Percentiles rank a stretch among this genome's conserved stretches.
These are phyloP conservation scores for Zasmidium angulare DNA, from an alignment of 2,329 filamentous ascomycete genomes.

Conservation along the genomic window DNA sequence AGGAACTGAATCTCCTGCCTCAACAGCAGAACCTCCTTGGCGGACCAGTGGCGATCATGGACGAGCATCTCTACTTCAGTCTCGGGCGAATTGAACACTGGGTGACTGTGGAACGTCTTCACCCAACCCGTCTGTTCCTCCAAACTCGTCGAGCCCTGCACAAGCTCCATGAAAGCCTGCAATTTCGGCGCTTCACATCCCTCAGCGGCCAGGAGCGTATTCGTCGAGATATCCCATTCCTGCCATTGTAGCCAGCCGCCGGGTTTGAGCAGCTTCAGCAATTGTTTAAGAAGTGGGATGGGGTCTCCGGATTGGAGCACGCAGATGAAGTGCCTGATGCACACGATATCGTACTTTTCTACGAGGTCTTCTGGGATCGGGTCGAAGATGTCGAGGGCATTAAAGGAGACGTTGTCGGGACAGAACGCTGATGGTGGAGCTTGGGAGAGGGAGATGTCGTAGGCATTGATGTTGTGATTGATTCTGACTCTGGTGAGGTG, in stretches of 20 bases:
- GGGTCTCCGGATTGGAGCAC: constrained; percentile 22
- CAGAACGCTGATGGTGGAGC: constrained; percentile 17
- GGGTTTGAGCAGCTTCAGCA: constrained; percentile 23
- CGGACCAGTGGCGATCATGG: constrained; percentile 13
- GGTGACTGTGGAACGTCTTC: not conserved
- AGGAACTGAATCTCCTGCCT: constrained; percentile 21
- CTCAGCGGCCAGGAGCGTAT: constrained; percentile 10
- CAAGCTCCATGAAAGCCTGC: not conserved
- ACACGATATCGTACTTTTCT: constrained; percentile 23
- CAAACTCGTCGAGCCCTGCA: constrained; percentile 11
- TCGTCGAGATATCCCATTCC: constrained; percentile 17
- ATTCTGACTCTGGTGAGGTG: not conserved
- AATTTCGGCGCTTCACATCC: constrained; percentile 5
- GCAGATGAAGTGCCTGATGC: constrained; percentile 23
- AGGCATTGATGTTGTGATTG: constrained; percentile 20
- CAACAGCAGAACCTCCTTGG: constrained; percentile 8
- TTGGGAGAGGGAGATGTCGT: constrained; percentile 24
- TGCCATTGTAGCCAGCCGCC: constrained; percentile 28
- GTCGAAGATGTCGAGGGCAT: constrained; percentile 19
- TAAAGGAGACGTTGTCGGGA: constrained; percentile 21
- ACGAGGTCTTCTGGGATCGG: constrained; percentile 7
- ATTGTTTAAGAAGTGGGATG: constrained; percentile 16
- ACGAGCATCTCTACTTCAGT: constrained; percentile 9
- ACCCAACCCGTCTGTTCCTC: not conserved
- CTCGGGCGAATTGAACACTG: not conserved